Conservation (phyloP, 805 yeast genomes). For the Hanseniaspora taiwanica region DNA sequence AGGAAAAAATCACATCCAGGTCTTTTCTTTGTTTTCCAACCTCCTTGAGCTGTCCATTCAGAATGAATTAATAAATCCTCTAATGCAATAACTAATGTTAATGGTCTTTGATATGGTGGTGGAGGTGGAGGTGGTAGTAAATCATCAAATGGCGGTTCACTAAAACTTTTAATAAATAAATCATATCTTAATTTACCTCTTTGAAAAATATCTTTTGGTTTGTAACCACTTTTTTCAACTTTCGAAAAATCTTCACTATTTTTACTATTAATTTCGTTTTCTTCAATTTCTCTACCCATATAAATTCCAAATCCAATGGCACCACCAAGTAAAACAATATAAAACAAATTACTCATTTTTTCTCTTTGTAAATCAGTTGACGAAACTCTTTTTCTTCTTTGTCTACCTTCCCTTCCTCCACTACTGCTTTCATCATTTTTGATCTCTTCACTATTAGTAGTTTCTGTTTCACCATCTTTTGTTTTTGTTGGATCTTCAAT, state of each 20-base stretch:
- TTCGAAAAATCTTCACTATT: slow-evolving; percentile 27
- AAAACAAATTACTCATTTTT: slow-evolving; percentile 61
- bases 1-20: slow-evolving; percentile 96
- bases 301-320: slow-evolving; percentile 45
- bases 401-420: slow-evolving; percentile 9
- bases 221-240: slow-evolving; percentile 39
- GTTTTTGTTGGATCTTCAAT: no score
- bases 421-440: slow-evolving; percentile 8
- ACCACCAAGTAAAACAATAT: slow-evolving; percentile 38
- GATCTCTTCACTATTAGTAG: slow-evolving; percentile 8
- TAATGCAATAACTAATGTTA: slow-evolving; percentile 76
- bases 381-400: slow-evolving; percentile 43
- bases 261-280: slow-evolving; percentile 34
- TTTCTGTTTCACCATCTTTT: slow-evolving; percentile 6
- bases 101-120: slow-evolving; percentile 82
- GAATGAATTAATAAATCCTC: slow-evolving; percentile 88
- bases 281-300: slow-evolving; percentile 66
- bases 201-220: slow-evolving; percentile 49
- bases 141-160: slow-evolving; percentile 88
- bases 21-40: slow-evolving; percentile 98
- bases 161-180: slow-evolving; percentile 67
- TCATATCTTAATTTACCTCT: slow-evolving; percentile 62
- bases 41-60: slow-evolving; percentile 80
- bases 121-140: slow-evolving; percentile 86
- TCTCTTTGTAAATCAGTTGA: slow-evolving; percentile 76